Evolutionary conservation across 2,329 filamentous ascomycete genomes (phyloP), one percentile per base, ranked within the genome.

Genomic region (Stylonectria norvegica): DNA sequence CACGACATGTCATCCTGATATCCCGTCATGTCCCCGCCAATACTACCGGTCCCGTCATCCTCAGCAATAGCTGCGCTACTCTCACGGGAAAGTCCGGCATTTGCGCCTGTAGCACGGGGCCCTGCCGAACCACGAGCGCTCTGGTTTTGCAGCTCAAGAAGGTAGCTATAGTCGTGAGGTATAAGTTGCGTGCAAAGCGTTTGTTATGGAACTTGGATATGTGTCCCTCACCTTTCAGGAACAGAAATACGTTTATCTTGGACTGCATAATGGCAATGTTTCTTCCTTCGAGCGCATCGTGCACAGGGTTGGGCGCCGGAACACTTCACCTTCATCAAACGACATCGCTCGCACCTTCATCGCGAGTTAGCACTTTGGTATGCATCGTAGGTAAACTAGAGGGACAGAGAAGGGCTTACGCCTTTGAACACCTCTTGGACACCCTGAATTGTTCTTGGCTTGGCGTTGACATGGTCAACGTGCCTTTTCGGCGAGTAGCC

Each of bases 301-400:
- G 50, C 34, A 37, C 53, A 56, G 5, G 53, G 53, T 20, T 57
- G 52, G 6, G 43, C 20, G 4, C 53, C 53, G 4, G 53, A 56
- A 15, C 53, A 56, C 34, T 57, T 56, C 36, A 56, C 53, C 18
- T 56, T 56, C 53, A 56, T 56, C 20, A 49, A 52, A 23, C 53
- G 53, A 31, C 53, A 56, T 53, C 53, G 38, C 25, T 56, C 56
- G 40, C 53, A 56, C 34, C 20, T 50, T 16, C 19, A 19, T 5
- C 19, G 7, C 34, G n/a, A 27, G 35, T 45, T 8, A 36, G 15
- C 25, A 29, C 29, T 29, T 14, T 28, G 32, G 5, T 18, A 10
- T 18, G 20, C 19, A 36, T 20, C 14, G 3, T 19, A 16, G 20
- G 20, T 38, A 30, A 8, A 20, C 16, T 5, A 11, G 15, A 7